phyloP scores from a whole-genome alignment of 768 basidiomycete species.

The Naganishia randhawae region DNA sequence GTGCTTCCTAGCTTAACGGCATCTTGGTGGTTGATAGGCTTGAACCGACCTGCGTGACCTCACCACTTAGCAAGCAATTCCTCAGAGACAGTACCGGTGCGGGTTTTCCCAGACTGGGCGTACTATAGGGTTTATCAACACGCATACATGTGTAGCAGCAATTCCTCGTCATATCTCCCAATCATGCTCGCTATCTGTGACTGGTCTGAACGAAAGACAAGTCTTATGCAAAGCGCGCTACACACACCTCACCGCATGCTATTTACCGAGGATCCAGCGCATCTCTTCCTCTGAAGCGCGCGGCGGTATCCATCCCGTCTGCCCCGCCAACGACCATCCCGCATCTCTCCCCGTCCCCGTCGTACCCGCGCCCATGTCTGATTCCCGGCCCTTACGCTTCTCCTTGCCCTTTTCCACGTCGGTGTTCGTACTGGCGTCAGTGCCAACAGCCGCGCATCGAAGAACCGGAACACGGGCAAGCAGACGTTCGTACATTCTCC shows the following conservation, averaged over 20 bases:
- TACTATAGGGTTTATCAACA: no score
- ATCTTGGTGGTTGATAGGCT: not conserved
- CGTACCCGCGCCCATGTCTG: no score
- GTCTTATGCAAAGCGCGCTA: no score
- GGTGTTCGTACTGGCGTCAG: no score
- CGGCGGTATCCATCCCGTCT: not conserved
- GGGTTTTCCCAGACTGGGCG: not conserved
- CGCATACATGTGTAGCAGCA: no score
- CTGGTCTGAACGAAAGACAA: no score
- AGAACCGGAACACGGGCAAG: not conserved
- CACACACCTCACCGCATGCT: no score
- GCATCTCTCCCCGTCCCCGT: not conserved
- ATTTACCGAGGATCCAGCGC: slow-evolving; percentile 5
- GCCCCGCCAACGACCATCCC: not conserved
- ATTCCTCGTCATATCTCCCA: no score
- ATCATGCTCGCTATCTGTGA: no score
- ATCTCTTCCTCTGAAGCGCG: not conserved
- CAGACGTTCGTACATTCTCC: slow-evolving; percentile 3
- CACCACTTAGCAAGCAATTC: not conserved
- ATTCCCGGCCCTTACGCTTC: no score
- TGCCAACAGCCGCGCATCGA: not conserved
- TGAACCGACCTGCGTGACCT: not conserved
- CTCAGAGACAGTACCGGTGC: not conserved
- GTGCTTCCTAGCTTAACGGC: not conserved
- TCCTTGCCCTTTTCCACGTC: no score